These are phyloP conservation scores for Afroboletus lepidellus DNA, from an alignment of 1,284 basidiomycete species.

Conservation along the genomic window DNA sequence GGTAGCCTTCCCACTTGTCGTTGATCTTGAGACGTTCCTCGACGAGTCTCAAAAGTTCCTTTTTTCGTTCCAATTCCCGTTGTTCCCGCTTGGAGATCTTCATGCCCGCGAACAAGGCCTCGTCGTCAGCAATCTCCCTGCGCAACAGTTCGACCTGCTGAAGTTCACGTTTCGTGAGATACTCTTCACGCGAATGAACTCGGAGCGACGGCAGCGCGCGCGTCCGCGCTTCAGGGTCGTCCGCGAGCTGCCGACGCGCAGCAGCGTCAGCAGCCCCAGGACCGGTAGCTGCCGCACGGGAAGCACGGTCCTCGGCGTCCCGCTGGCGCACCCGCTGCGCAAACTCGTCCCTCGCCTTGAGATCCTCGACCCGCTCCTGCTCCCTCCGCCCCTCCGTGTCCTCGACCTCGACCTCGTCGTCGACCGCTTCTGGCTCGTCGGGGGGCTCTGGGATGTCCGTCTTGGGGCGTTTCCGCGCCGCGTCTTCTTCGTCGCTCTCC, in stretches of 20 bases:
- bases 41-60: slow-evolving; percentile 87
- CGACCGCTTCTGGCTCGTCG: slow-evolving; percentile 34
- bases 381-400: slow-evolving; percentile 73
- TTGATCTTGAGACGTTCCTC: slow-evolving; percentile 93
- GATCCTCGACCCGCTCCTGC: slow-evolving; percentile 74
- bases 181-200: slow-evolving; percentile 87
- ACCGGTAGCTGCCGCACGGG: slow-evolving; percentile 51
- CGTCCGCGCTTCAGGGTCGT: slow-evolving; percentile 77
- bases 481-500: slow-evolving; percentile 87
- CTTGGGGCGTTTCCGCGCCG: slow-evolving; percentile 63
- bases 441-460: slow-evolving; percentile 41
- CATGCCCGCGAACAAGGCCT: slow-evolving; percentile 85
- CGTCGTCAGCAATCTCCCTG: slow-evolving; percentile 91
- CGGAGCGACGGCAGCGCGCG: slow-evolving; percentile 83
- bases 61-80: slow-evolving; percentile 85
- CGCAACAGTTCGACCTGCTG: slow-evolving; percentile 95
- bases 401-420: slow-evolving; percentile 47
- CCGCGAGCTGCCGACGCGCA: slow-evolving; percentile 77
- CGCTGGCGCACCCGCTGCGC: slow-evolving; percentile 83
- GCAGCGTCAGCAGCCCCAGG: slow-evolving; percentile 79
- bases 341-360: slow-evolving; percentile 90
- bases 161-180: slow-evolving; percentile 92
- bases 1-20: slow-evolving; percentile 92
- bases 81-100: slow-evolving; percentile 84
- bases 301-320: slow-evolving; percentile 91